A percentile compares a stretch with the other conserved stretches of the same genome.
Evolutionary conservation across 352 stramenopile species (phyloP).

Genomic region (Phytophthora pini): DNA sequence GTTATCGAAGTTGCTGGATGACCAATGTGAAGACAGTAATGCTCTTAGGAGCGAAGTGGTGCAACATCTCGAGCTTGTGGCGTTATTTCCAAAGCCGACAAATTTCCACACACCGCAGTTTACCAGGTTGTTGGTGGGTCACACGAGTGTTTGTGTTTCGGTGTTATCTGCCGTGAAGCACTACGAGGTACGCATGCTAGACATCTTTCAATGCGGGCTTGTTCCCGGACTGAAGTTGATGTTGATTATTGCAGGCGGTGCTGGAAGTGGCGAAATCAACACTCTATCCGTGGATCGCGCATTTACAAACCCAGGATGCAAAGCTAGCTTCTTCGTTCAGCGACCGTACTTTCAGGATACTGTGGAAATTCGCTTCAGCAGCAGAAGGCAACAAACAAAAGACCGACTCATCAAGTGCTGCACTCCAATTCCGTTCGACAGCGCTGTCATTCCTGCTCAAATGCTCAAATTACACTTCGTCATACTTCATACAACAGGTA

Average conservation of each 20-base stretch:
- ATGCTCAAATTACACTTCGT: constrained; percentile 64
- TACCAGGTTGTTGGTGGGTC: constrained; percentile 53
- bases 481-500: constrained; percentile 73
- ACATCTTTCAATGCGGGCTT: background rate
- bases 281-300: constrained; percentile 58
- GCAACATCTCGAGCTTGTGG: constrained; percentile 20
- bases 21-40: background rate
- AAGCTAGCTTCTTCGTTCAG: constrained; percentile 69
- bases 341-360: constrained; percentile 69
- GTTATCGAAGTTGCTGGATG: constrained; percentile 15
- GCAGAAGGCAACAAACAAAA: constrained; percentile 36
- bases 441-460: constrained; percentile 72
- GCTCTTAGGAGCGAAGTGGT: constrained; percentile 6
- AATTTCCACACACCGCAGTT: constrained; percentile 53
- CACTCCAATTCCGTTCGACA: constrained; percentile 50
- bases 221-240: too few relatives aligned
- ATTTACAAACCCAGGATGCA: constrained; percentile 52
- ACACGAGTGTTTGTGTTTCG: constrained; percentile 46
- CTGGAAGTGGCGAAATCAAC: constrained; percentile 27
- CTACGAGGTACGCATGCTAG: constrained; percentile 36
- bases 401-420: constrained; percentile 15
- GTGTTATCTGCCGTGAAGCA: constrained; percentile 41
- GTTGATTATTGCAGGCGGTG: constrained; percentile 33
- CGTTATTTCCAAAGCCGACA: constrained; percentile 52
- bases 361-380: constrained; percentile 71